Evolutionary conservation across 1,284 basidiomycete species (phyloP).

Genomic region (Exsudoporus floridanus): DNA sequence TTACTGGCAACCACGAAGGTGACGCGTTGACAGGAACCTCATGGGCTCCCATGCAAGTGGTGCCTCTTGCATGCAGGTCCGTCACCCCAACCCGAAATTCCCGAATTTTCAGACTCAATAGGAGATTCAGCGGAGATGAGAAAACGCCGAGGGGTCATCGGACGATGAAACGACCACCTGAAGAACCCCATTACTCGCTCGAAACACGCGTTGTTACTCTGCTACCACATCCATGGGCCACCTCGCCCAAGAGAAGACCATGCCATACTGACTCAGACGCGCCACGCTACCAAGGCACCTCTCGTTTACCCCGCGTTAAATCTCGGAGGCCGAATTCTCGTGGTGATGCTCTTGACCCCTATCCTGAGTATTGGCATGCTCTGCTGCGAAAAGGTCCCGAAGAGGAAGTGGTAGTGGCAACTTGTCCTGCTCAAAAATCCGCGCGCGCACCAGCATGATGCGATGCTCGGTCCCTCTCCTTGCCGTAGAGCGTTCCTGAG

Average conservation of each 20-base stretch:
- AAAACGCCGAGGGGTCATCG: neutral
- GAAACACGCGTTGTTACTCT: neutral
- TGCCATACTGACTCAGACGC: neutral
- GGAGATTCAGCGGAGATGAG: conserved; percentile 20
- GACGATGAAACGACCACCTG: neutral
- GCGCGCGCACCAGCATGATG: neutral
- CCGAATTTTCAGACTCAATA: neutral
- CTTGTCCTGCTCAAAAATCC: neutral
- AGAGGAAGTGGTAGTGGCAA: conserved; percentile 12
- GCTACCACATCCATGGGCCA: neutral
- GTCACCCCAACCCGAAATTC: conserved; percentile 1
- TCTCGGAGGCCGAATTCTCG: neutral
- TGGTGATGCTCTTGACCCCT: conserved; percentile 3
- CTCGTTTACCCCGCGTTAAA: conserved; percentile 3
- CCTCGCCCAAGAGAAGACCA: neutral
- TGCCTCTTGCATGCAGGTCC: neutral
- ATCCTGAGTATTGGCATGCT: neutral
- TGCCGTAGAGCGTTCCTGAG: conserved; percentile 4
- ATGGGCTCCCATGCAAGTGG: conserved; percentile 1
- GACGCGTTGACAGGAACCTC: neutral
- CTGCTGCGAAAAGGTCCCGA: conserved; percentile 14
- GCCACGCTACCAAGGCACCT: neutral
- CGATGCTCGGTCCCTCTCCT: conserved; percentile 1
- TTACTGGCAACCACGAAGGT: neutral
- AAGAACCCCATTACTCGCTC: neutral